Evolutionary conservation across 805 yeast species (phyloP).

Genomic region (Kluyveromyces wickerhamii): DNA sequence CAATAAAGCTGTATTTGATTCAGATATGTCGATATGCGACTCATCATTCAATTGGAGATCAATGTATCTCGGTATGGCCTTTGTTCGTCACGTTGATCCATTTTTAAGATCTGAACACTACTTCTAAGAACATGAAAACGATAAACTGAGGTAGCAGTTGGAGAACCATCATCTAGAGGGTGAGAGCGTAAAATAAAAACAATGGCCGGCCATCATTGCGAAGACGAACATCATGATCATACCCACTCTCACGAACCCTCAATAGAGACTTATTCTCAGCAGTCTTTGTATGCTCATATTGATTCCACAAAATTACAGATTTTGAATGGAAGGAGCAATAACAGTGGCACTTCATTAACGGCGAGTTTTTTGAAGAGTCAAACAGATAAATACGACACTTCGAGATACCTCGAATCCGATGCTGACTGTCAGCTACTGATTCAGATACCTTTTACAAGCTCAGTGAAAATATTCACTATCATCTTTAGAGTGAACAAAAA

Average conservation of each 20-base stretch:
- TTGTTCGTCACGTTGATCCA: too few species aligned
- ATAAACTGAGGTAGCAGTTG: too few species aligned
- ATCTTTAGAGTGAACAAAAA: slow-evolving; percentile 50
- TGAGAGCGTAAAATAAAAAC: too few species aligned
- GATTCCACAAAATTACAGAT: slow-evolving; percentile 54
- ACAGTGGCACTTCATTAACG: slow-evolving; percentile 31
- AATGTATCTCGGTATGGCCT: too few species aligned
- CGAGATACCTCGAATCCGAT: slow-evolving; percentile 52
- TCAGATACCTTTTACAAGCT: slow-evolving; percentile 71
- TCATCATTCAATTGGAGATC: too few species aligned
- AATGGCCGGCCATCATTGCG: slow-evolving; percentile 28
- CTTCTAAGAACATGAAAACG: too few species aligned
- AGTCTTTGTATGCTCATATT: slow-evolving; percentile 56
- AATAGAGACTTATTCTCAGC: slow-evolving; percentile 60
- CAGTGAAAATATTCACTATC: slow-evolving; percentile 66
- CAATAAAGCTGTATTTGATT: too few species aligned
- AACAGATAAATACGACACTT: slow-evolving; percentile 40
- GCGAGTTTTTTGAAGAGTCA: slow-evolving; percentile 44
- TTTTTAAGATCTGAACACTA: too few species aligned
- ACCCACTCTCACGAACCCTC: slow-evolving; percentile 46
- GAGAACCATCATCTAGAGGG: too few species aligned
- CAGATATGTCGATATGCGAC: too few species aligned
- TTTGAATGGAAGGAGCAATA: slow-evolving; percentile 49
- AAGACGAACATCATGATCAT: slow-evolving; percentile 23
- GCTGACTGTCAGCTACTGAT: slow-evolving; percentile 75